Conservation (phyloP, 2,329 filamentous ascomycete genomes). For the Periconia sp. region DNA sequence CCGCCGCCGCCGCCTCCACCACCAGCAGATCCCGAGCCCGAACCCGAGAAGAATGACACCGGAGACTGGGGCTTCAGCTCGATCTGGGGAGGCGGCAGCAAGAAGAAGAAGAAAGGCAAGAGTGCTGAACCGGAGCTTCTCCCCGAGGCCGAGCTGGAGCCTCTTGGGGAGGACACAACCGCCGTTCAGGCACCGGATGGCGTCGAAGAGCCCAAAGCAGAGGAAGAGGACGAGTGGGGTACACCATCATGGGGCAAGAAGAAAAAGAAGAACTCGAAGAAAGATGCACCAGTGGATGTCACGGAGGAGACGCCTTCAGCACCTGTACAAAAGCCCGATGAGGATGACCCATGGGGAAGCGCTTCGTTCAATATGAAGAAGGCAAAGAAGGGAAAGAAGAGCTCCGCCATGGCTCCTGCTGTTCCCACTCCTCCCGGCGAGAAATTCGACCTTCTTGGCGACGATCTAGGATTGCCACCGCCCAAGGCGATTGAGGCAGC, state of each 20-base stretch:
- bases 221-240: slow-evolving; percentile 62
- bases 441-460: slow-evolving; percentile 50
- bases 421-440: slow-evolving; percentile 57
- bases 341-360: slow-evolving; percentile 47
- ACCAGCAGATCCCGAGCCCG: slow-evolving; percentile 34
- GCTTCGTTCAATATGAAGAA: slow-evolving; percentile 52
- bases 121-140: slow-evolving; percentile 41
- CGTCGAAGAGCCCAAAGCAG: slow-evolving; percentile 57
- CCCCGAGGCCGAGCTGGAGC: slow-evolving; percentile 30
- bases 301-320: slow-evolving; percentile 47
- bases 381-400: slow-evolving; percentile 61
- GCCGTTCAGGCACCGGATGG: slow-evolving; percentile 52
- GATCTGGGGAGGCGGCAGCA: slow-evolving; percentile 49
- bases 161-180: slow-evolving; percentile 32
- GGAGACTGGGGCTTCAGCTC: slow-evolving; percentile 44
- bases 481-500: slow-evolving; percentile 60
- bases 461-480: slow-evolving; percentile 44
- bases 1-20: slow-evolving; percentile 30
- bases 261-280: slow-evolving; percentile 43
- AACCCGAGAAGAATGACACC: slow-evolving; percentile 38
- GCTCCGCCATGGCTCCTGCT: slow-evolving; percentile 56
- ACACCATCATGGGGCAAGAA: slow-evolving; percentile 64
- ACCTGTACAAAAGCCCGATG: slow-evolving; percentile 53
- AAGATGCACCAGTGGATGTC: slow-evolving; percentile 47
- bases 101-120: slow-evolving; percentile 56